phyloP scores from a whole-genome alignment of 2,329 filamentous ascomycete species.

The Pestalotiopsis sp. region DNA sequence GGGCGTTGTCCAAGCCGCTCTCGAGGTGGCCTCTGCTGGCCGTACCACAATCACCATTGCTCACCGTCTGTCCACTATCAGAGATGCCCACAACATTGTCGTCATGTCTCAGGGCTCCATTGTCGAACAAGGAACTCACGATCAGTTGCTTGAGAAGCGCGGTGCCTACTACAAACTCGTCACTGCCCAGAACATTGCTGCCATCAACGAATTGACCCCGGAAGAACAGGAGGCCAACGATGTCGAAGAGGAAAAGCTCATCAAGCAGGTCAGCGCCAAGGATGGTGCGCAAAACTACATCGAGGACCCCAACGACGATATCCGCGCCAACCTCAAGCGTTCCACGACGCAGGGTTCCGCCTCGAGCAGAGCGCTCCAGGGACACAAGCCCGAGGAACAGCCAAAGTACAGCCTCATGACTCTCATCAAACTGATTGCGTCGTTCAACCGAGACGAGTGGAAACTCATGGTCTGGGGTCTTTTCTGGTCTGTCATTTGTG shows the following conservation, averaged over 20 bases:
- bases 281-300: conserved; percentile 38
- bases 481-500: conserved; percentile 73
- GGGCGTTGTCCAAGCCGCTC: conserved; percentile 87
- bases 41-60: conserved; percentile 96
- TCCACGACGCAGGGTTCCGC: conserved; percentile 56
- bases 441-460: conserved; percentile 77
- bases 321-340: conserved; percentile 57
- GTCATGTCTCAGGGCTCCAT: conserved; percentile 87
- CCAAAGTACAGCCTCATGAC: conserved; percentile 70
- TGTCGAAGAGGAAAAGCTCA: conserved; percentile 49
- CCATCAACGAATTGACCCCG: conserved; percentile 52
- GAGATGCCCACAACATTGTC: conserved; percentile 91
- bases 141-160: conserved; percentile 68
- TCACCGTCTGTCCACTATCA: conserved; percentile 92
- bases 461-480: conserved; percentile 72
- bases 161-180: conserved; percentile 84
- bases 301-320: conserved; percentile 63
- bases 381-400: conserved; percentile 48
- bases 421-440: conserved; percentile 74
- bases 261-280: conserved; percentile 45
- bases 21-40: conserved; percentile 82
- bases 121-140: conserved; percentile 87
- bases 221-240: conserved; percentile 54
- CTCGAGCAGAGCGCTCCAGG: conserved; percentile 71
- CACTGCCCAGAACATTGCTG: conserved; percentile 79